These are phyloP conservation scores for Nymphaea thermarum DNA, from an alignment of 164 flowering plant genomes.

Conservation along the genomic window DNA sequence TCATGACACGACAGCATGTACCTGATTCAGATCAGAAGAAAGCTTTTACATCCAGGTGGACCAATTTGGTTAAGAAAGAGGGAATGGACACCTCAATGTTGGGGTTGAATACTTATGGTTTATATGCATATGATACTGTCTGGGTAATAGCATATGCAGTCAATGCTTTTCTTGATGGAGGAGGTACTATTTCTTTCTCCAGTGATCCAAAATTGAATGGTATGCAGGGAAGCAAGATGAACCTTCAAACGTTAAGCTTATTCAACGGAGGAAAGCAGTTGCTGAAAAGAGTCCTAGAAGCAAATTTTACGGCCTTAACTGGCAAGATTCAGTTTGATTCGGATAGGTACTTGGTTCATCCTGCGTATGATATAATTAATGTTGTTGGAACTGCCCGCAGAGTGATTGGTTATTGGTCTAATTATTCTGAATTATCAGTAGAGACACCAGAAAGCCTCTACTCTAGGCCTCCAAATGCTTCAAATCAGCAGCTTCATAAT, in stretches of 20 bases:
- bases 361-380: conserved; percentile 44
- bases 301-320: conserved; percentile 43
- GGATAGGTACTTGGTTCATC: conserved; percentile 21
- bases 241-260: conserved; percentile 26
- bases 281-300: conserved; percentile 19
- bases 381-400: conserved; percentile 13
- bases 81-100: conserved; percentile 5
- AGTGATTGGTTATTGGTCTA: conserved; percentile 59
- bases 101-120: conserved; percentile 40
- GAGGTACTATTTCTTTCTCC: conserved; percentile 37
- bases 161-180: conserved; percentile 29
- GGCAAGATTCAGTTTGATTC: conserved; percentile 42
- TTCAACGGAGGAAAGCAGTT: conserved; percentile 41
- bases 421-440: conserved; percentile 34
- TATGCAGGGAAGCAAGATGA: conserved; percentile 9
- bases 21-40: conserved; percentile 34
- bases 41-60: conserved; percentile 34
- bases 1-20: conserved; percentile 47
- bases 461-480: not conserved
- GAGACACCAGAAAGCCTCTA: conserved; percentile 23
- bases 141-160: conserved; percentile 52
- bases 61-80: conserved; percentile 19
- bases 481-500: conserved; percentile 23
- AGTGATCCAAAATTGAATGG: conserved; percentile 11
- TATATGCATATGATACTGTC: conserved; percentile 67